Percentiles rank a stretch among this genome's conserved stretches.
Evolutionary conservation across 148 eudicot species (phyloP).

Genomic region (Chenopodium formosanum): DNA sequence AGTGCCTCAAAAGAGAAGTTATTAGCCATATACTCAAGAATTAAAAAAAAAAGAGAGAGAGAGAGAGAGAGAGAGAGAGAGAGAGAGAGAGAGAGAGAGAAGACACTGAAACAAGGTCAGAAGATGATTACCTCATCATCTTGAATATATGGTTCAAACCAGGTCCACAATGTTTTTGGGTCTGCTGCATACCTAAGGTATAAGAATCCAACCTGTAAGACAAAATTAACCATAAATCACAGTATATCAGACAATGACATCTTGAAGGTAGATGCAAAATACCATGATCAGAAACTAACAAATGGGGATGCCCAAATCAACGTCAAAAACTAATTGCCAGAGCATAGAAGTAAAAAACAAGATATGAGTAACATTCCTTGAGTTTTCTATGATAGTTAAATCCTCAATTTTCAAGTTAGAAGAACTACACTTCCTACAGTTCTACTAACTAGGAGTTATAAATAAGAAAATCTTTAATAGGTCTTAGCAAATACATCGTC

Average conservation of each 20-base stretch:
- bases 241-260: background rate
- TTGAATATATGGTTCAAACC: slow-evolving; percentile 85
- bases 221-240: slow-evolving; percentile 1
- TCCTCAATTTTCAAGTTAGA: background rate
- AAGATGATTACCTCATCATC: slow-evolving; percentile 77
- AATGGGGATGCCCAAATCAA: background rate
- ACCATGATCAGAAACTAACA: background rate
- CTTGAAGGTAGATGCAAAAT: background rate
- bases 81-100: too few relatives aligned
- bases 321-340: background rate
- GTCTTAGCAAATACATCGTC: background rate
- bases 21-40: background rate
- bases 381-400: background rate
- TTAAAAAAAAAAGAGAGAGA: too few relatives aligned
- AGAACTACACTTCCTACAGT: background rate
- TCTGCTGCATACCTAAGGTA: slow-evolving; percentile 92
- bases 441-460: background rate
- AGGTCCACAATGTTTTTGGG: slow-evolving; percentile 84
- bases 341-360: background rate
- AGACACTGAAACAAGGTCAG: slow-evolving; percentile 1
- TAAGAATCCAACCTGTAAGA: slow-evolving; percentile 84
- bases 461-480: background rate
- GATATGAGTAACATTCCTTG: background rate
- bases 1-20: background rate
- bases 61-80: too few relatives aligned